Conservation (phyloP, 192 early-diverging fungal species). For the Umbelopsis vinacea region DNA sequence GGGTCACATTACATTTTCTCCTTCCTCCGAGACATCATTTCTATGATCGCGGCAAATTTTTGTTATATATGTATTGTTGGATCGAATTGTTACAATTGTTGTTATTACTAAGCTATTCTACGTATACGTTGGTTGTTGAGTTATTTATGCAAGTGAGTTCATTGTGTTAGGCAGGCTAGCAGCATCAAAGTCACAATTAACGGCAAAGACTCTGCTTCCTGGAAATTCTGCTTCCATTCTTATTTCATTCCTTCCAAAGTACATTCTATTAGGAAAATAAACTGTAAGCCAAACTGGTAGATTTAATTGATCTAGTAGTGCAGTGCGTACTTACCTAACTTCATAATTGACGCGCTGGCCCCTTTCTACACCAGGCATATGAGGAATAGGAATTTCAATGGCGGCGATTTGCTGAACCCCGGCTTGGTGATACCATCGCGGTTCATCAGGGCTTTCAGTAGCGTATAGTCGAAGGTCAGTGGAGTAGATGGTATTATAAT, state of each 20-base stretch:
- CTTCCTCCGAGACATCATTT: no score
- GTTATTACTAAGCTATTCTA: background rate
- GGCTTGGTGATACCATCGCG: conserved; percentile 29
- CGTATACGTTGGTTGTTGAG: background rate
- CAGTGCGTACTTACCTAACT: conserved; percentile 28
- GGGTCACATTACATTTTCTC: no score
- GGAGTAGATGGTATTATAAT: conserved; percentile 34
- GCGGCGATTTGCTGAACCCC: conserved; percentile 35
- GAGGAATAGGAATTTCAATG: conserved; percentile 36
- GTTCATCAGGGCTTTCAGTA: conserved; percentile 28
- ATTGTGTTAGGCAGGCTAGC: conserved; percentile 5
- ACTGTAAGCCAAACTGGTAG: background rate
- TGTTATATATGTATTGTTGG: no score
- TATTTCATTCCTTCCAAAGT: conserved; percentile 55
- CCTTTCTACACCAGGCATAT: conserved; percentile 22
- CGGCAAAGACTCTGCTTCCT: conserved; percentile 29
- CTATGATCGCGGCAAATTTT: no score
- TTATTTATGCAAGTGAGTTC: background rate
- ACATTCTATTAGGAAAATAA: conserved; percentile 48
- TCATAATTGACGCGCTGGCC: conserved; percentile 32
- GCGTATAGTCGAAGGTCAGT: conserved; percentile 41
- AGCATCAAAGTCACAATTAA: conserved; percentile 42
- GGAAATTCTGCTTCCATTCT: conserved; percentile 56
- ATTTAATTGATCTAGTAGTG: background rate
- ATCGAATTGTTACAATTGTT: background rate